Evolutionary conservation across 1,284 basidiomycete species (phyloP).

Genomic region (Violaceomyces palustris): DNA sequence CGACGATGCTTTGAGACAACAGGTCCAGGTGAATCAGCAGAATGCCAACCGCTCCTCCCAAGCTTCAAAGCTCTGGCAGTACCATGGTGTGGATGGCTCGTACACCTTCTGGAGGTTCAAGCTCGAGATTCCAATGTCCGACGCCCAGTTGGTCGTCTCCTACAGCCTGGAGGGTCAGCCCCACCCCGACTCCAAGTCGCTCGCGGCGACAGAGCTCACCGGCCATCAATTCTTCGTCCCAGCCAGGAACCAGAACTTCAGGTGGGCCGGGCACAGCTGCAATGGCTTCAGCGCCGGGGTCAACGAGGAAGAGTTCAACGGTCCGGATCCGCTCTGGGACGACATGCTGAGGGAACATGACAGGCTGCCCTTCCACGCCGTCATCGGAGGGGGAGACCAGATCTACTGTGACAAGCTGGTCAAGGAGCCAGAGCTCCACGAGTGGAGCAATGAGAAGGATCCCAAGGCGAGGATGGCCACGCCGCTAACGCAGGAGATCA

Average conservation of each 20-base stretch:
- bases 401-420: slow-evolving; percentile 40
- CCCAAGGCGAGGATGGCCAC: slow-evolving; percentile 64
- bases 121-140: slow-evolving; percentile 71
- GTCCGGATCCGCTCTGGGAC: slow-evolving; percentile 68
- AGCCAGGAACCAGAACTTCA: slow-evolving; percentile 75
- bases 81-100: slow-evolving; percentile 65
- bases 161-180: slow-evolving; percentile 58
- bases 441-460: slow-evolving; percentile 71
- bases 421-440: slow-evolving; percentile 58
- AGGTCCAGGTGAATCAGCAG: slow-evolving; percentile 9
- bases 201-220: slow-evolving; percentile 53
- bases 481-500: slow-evolving; percentile 69
- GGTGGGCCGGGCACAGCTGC: slow-evolving; percentile 78
- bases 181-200: slow-evolving; percentile 27
- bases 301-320: slow-evolving; percentile 54
- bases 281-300: slow-evolving; percentile 59
- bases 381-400: slow-evolving; percentile 65
- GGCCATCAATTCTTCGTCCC: slow-evolving; percentile 79
- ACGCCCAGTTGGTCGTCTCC: slow-evolving; percentile 69
- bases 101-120: slow-evolving; percentile 94
- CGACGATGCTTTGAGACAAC: too few species aligned
- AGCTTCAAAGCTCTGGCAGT: slow-evolving; percentile 75
- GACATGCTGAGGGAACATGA: slow-evolving; percentile 79
- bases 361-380: slow-evolving; percentile 73
- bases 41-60: slow-evolving; percentile 34